Conservation (phyloP, 495 filamentous ascomycete species). For the Daldinia decipiens region DNA sequence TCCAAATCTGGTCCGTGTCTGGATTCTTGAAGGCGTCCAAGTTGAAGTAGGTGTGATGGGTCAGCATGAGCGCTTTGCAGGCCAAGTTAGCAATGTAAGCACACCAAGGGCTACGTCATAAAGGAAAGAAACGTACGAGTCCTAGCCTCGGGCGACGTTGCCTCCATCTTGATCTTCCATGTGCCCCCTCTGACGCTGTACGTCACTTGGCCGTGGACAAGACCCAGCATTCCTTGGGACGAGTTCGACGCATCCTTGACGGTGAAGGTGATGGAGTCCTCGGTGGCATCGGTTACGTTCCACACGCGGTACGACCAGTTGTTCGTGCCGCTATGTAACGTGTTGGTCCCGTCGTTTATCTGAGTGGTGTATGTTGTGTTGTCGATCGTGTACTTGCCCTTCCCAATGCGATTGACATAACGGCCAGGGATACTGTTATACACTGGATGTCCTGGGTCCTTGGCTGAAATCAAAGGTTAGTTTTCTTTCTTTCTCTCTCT, state of each 20-base stretch:
- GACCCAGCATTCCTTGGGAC: conserved; percentile 76
- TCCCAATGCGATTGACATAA: conserved; percentile 67
- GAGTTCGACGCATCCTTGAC: conserved; percentile 72
- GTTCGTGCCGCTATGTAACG: conserved; percentile 68
- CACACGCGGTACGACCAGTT: conserved; percentile 67
- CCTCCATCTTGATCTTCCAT: conserved; percentile 66
- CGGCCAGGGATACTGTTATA: conserved; percentile 64
- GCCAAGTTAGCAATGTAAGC: conserved; percentile 45
- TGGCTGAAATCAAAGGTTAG: conserved; percentile 46
- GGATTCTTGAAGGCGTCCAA: conserved; percentile 77
- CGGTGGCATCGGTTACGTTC: conserved; percentile 64
- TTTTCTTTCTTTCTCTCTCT: conserved; percentile 17
- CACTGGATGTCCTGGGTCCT: conserved; percentile 60
- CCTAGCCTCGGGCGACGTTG: conserved; percentile 58
- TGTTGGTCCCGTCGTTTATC: conserved; percentile 66
- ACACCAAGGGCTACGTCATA: conserved; percentile 26
- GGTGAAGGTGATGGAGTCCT: conserved; percentile 81
- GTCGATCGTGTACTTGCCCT: conserved; percentile 63
- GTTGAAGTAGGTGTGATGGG: conserved; percentile 88
- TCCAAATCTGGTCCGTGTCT: conserved; percentile 68
- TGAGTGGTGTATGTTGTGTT: conserved; percentile 59
- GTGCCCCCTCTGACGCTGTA: conserved; percentile 66
- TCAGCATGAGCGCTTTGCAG: conserved; percentile 67
- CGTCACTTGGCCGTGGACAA: conserved; percentile 76
- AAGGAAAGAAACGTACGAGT: conserved; percentile 55